Conservation (phyloP, 176 grass and related monocot genomes). For the Poa pratensis region DNA sequence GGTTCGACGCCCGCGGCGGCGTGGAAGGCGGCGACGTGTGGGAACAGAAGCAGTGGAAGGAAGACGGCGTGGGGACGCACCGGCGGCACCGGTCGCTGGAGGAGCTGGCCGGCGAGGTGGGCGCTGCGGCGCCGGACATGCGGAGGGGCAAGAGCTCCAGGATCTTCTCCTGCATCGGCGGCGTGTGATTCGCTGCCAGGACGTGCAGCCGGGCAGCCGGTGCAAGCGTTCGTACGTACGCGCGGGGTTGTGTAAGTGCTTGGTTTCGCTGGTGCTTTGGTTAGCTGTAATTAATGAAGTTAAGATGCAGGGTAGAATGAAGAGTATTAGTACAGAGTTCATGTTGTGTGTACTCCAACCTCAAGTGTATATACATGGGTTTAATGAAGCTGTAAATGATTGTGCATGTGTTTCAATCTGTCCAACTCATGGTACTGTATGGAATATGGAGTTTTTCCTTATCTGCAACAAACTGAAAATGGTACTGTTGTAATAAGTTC, state of each 20-base stretch:
- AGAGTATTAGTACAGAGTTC: not conserved
- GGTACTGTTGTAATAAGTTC: not conserved
- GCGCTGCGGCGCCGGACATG: not conserved
- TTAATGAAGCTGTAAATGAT: slow-evolving; percentile 13
- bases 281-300: not conserved
- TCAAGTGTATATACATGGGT: slow-evolving; percentile 35
- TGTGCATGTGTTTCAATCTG: not conserved
- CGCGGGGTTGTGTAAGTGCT: not conserved
- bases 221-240: not conserved
- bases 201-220: too few relatives aligned
- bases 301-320: not conserved
- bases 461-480: not conserved
- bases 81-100: slow-evolving; percentile 67
- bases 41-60: slow-evolving; percentile 21
- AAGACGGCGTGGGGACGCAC: slow-evolving; percentile 35
- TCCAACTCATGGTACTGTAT: not conserved
- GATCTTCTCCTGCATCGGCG: slow-evolving; percentile 65
- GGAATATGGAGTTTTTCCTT: not conserved
- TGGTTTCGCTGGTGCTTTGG: not conserved
- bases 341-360: not conserved
- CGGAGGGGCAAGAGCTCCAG: slow-evolving; percentile 47
- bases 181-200: slow-evolving; percentile 38
- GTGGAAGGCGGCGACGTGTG: slow-evolving; percentile 28
- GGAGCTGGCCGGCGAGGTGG: slow-evolving; percentile 55
- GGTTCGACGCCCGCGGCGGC: slow-evolving; percentile 31